Evolutionary conservation across 108 stramenopile species (phyloP).

Genomic region (Mayamaea pseudoterrestris): DNA sequence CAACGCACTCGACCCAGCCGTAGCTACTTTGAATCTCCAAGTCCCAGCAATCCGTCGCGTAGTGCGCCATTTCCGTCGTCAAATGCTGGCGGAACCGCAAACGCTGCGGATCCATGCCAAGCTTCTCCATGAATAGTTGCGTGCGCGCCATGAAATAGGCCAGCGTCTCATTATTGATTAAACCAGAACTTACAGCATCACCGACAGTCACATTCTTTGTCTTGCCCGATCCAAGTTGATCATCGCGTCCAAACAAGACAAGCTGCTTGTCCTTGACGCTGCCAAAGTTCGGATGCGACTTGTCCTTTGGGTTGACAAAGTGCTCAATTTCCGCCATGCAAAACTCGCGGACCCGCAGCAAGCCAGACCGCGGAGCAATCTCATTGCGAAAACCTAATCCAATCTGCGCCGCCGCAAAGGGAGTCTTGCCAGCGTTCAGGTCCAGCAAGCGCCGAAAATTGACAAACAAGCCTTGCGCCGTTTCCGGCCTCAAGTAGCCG

Average conservation of each 20-base stretch:
- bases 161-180: slow-evolving; percentile 98
- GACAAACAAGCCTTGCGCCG: slow-evolving; percentile 97
- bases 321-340: slow-evolving; percentile 99
- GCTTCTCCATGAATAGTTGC: slow-evolving; percentile 92
- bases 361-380: slow-evolving; percentile 96
- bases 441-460: slow-evolving; percentile 97
- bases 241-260: slow-evolving; percentile 86
- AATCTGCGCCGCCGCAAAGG: slow-evolving; percentile 98
- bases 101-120: slow-evolving; percentile 89
- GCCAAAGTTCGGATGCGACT: slow-evolving; percentile 90
- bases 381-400: slow-evolving; percentile 99
- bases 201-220: slow-evolving; percentile 79
- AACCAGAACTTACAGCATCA: slow-evolving; percentile 86
- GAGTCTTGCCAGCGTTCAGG: slow-evolving; percentile 92
- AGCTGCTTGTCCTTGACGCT: slow-evolving; percentile 76
- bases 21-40: slow-evolving; percentile 94
- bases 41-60: slow-evolving; percentile 99
- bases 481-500: slow-evolving; percentile 98
- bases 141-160: slow-evolving; percentile 99
- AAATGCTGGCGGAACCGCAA: slow-evolving; percentile 99
- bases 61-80: slow-evolving; percentile 99
- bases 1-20: slow-evolving; percentile 99
- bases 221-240: slow-evolving; percentile 95
- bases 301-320: slow-evolving; percentile 97
- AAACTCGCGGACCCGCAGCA: slow-evolving; percentile 99